Base-by-base conservation (phyloP, 345 rosid genomes). In the Lepidium aucheri region DNA sequence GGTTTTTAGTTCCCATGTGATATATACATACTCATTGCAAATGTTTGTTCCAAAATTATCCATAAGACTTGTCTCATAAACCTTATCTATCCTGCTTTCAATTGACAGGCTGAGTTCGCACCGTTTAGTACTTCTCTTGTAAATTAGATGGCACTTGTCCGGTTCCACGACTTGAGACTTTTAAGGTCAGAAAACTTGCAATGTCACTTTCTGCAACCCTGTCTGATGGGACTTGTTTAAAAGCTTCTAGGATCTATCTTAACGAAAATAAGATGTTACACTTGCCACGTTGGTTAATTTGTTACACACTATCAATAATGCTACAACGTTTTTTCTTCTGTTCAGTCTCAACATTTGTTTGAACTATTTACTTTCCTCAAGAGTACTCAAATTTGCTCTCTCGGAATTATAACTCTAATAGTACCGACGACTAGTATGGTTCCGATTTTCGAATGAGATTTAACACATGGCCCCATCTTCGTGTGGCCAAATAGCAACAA, bases 41-140 rank as follows among this genome's bases (percentile, higher is more conserved):
- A 42, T 14, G n/a, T 24, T 49, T 38, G 46, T 47, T 35, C 11
- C 8, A 33, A 10, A 53, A 33, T 40, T 15, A 55, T 59, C 41
- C 35, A 60, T 50, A 59, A 35, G 55, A 33, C 67, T 65, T 73
- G 60, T 42, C 55, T 60, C 45, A 46, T 26, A 26, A 45, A 52
- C 18, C 76, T 65, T 72, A 65, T 65, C 52, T 60, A 4, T 28
- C 35, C 50, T 30, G 43, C 34, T 41, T 59, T 69, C 13, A 34
- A 65, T 41, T 58, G 59, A 47, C 41, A 53, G 76, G 54, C 33
- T 57, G 47, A 65, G 76, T 72, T 33, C 4, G 45, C 60, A 69
- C 38, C 39, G 68, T 69, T 43, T 49, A 53, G 65, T 47, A 43
- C 22, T 72, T 63, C 43, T 54, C 58, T 17, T 24, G 36, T 59